phyloP scores from a whole-genome alignment of 495 filamentous ascomycete species.

The Penicillium maclennaniae region DNA sequence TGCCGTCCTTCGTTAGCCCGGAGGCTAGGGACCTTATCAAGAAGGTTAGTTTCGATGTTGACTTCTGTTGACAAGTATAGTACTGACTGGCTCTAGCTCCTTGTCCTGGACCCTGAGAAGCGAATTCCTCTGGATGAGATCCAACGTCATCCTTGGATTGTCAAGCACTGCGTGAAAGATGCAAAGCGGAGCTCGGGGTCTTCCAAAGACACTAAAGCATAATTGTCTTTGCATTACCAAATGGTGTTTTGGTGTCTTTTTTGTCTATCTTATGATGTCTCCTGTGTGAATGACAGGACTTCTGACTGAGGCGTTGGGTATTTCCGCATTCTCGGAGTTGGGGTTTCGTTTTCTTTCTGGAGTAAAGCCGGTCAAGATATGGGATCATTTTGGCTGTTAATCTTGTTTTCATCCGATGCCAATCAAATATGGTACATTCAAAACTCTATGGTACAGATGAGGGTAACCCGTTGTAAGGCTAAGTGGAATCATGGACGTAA shows the following conservation, averaged over 20 bases:
- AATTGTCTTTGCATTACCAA: constrained; percentile 19
- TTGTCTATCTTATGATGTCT: constrained; percentile 1
- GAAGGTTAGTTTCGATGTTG: constrained; percentile 52
- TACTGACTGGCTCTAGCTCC: constrained; percentile 53
- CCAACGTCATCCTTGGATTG: constrained; percentile 89
- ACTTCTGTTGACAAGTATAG: background rate
- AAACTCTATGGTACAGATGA: constrained; percentile 23
- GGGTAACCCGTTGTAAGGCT: constrained; percentile 1
- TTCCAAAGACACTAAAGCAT: constrained; percentile 38
- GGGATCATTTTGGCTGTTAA: constrained; percentile 21
- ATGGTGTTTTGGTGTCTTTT: constrained; percentile 21
- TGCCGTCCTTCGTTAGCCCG: constrained; percentile 83
- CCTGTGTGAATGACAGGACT: background rate
- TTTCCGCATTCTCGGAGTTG: constrained; percentile 21
- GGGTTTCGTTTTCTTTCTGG: constrained; percentile 10
- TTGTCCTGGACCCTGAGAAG: constrained; percentile 93
- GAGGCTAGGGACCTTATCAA: constrained; percentile 93
- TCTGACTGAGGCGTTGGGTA: background rate
- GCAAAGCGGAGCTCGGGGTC: constrained; percentile 45
- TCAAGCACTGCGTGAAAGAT: constrained; percentile 90
- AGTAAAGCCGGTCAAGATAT: constrained; percentile 19
- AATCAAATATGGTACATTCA: constrained; percentile 29
- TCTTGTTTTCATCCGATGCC: constrained; percentile 12
- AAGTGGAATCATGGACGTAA: constrained; percentile 10
- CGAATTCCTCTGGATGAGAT: constrained; percentile 86